Base-by-base conservation (phyloP, 768 basidiomycete species). In the Mycena metata region DNA sequence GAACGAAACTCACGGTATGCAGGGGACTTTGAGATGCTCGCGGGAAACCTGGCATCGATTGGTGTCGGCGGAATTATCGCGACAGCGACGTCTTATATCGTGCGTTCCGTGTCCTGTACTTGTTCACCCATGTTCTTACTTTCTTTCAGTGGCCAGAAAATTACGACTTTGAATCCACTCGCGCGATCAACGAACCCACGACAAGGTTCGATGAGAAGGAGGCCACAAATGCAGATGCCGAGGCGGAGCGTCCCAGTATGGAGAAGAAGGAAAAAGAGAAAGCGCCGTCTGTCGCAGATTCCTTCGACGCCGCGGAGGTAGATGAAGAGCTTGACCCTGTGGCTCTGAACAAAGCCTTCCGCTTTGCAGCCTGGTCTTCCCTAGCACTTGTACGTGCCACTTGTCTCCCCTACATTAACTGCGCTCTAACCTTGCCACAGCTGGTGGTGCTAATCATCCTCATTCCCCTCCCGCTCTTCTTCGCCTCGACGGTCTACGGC, bases 1-100 rank as follows among this genome's bases (percentile, higher is more conserved):
- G 4, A 55, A 15, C 9, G 17, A 23, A 39, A 21, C 26, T 35
- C 24, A 24, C 46, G 51, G 43, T 17, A 39, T 60, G 84, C 6
- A 85, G 81, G 90, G 73, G 80, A 82, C 75, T 84, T 70, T 30
- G 83, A 83, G 74, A 96, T 98, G 95, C 84, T 98, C 17, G 90
- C 94, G 0, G 96, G 96, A 3, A 96, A 96, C 79, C 81, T 97
- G n/a, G 91, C 90, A 2, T 90, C 94, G 2, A 93, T 96, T 70
- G 91, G 88, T 30, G 83, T 93, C 15, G 94, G 95, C 10, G 94
- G 86, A 5, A 90, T 98, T 61, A 82, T 98, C 69, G 86, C 95
- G 3, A 83, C 89, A 24, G 82, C 79, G 4, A 79, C 85, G 41
- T 94, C 95, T 0, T 76, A 89, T 51, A 81, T 96, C 24, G 91